These are phyloP conservation scores for Massariosphaeria phaeospora DNA, from an alignment of 495 filamentous ascomycete species.

Conservation along the genomic window DNA sequence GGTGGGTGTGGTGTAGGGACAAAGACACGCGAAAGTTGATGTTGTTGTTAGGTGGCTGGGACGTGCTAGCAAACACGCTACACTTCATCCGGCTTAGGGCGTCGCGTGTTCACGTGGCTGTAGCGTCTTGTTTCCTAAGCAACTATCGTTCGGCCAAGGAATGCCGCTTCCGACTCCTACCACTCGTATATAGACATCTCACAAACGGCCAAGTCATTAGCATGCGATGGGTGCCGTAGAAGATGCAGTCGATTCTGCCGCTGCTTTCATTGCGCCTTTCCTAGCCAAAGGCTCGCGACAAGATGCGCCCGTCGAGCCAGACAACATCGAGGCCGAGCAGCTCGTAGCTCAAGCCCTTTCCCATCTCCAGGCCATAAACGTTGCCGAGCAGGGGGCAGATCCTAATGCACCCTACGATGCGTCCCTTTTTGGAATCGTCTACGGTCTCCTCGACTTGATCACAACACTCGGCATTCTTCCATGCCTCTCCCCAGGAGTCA, in stretches of 20 bases:
- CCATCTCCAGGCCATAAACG: slow-evolving; percentile 27
- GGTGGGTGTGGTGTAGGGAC: slow-evolving; percentile 9
- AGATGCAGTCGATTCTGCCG: slow-evolving; percentile 22
- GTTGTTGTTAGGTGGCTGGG: slow-evolving; percentile 9
- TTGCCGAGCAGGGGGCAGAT: slow-evolving; percentile 8
- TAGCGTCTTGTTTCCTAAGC: background rate
- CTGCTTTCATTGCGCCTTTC: slow-evolving; percentile 24
- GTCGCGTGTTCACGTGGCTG: background rate
- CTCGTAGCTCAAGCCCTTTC: slow-evolving; percentile 17
- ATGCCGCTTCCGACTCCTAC: too few relatives aligned
- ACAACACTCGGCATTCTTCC: slow-evolving; percentile 26
- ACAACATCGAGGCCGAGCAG: background rate
- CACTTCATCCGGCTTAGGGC: background rate
- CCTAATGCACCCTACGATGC: slow-evolving; percentile 29
- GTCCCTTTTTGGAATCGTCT: slow-evolving; percentile 27
- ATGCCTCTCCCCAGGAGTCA: slow-evolving; percentile 19
- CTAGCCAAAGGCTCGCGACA: slow-evolving; percentile 3
- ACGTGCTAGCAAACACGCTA: slow-evolving; percentile 11
- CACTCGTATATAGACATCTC: background rate
- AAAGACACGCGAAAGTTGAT: background rate
- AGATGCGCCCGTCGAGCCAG: background rate
- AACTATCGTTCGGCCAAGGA: too few relatives aligned
- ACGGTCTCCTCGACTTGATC: slow-evolving; percentile 29
- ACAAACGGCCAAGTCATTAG: background rate
- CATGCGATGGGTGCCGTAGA: slow-evolving; percentile 17